These are phyloP conservation scores for Corchorus capsularis DNA, from an alignment of 345 rosid genomes.

Conservation along the genomic window DNA sequence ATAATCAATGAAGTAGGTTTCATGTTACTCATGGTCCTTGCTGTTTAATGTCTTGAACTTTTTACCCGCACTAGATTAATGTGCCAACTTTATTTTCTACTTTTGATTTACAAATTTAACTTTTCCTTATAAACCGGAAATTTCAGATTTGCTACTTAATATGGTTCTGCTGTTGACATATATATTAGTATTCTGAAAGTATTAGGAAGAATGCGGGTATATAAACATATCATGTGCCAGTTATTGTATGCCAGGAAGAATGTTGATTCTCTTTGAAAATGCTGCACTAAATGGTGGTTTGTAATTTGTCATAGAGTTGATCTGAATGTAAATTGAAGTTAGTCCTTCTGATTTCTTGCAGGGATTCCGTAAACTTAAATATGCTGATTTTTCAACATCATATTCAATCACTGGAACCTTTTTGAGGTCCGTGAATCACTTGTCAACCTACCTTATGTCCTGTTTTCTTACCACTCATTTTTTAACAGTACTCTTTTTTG, in stretches of 20 bases:
- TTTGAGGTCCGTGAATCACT: slow-evolving; percentile 54
- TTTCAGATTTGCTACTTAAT: background rate
- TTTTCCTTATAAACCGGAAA: background rate
- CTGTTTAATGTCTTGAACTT: background rate
- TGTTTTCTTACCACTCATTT: background rate
- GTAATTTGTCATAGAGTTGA: background rate
- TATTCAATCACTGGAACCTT: slow-evolving; percentile 72
- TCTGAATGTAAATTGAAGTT: slow-evolving; percentile 9
- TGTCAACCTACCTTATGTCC: slow-evolving; percentile 3
- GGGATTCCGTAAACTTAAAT: slow-evolving; percentile 66
- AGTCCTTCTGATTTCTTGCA: slow-evolving; percentile 30
- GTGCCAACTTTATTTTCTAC: background rate
- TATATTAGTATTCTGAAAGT: slow-evolving; percentile 12
- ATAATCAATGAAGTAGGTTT: background rate
- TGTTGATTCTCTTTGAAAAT: slow-evolving; percentile 14
- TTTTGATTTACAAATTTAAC: background rate
- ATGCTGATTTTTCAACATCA: slow-evolving; percentile 76
- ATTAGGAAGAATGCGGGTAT: background rate
- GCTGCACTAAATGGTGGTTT: background rate
- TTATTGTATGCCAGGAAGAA: background rate
- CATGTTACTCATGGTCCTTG: background rate
- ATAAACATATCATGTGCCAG: background rate
- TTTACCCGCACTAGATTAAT: background rate
- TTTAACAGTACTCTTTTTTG: background rate
- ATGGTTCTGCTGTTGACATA: background rate